Base-by-base conservation (phyloP, 2,329 filamentous ascomycete species). In the Xylariomycetidae sp. region DNA sequence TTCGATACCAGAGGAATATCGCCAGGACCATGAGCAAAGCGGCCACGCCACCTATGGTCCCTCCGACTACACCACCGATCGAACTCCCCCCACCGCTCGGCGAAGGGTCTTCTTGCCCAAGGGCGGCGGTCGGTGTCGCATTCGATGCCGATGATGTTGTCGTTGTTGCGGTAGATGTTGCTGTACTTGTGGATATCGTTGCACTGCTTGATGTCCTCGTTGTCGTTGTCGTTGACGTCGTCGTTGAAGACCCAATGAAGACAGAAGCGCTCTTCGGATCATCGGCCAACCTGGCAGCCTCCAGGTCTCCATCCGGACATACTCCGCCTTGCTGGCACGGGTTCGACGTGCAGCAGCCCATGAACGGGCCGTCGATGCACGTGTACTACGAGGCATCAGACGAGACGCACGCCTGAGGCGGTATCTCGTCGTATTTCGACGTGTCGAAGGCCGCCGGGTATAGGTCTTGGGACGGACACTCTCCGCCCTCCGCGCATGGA, bases 331-430 rank as follows among this genome's bases (percentile, higher is more conserved):
- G 31, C 5, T 7, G 13, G 33, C 48, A 51, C 5, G 48, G 38
- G 25, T 48, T 43, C 10, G 36, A 36, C 13, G 16, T 16, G 38
- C 49, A 52, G 37, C 49, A 52, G 4, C 49, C 49, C 11, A 52
- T n/a, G 27, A 52, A 52, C 5, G 43, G 38, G 10, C 40, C 39
- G 18, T 5, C 25, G 8, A 2, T 14, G 38, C 49, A 52, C 4
- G 46, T 49, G 25, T 45, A 52, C 49, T 48, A 52, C 5, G 13
- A 2, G 2, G 25, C 9, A 15, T 12, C 3, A 6, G 13, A 27
- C 11, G 3, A 12, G 13, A 29, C 28, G 28, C 49, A 50, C 16
- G 9, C 31, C 37, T 50, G 38, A 1, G 15, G 5, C 3, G 16
- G 27, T 25, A 48, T 50, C 2, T 37, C 25, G 22, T 16, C 4